A percentile compares a stretch with the other conserved stretches of the same genome.
phyloP scores from a whole-genome alignment of 2,329 filamentous ascomycete genomes.

The Arthrobotrys conoides region DNA sequence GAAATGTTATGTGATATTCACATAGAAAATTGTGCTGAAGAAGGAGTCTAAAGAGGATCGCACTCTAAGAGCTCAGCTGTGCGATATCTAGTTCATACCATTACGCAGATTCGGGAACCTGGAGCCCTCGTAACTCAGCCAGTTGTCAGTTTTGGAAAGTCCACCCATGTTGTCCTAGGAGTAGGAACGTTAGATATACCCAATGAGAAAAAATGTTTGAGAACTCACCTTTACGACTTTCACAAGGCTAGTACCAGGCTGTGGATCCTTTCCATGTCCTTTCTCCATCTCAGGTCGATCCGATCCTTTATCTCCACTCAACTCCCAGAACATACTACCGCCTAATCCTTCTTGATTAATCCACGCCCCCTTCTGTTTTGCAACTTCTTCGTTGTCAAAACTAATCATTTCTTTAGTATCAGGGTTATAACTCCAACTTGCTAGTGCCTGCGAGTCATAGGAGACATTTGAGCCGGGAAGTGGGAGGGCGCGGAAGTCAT shows the following conservation, averaged over 20 bases:
- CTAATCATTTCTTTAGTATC: constrained; percentile 77
- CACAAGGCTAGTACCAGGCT: constrained; percentile 12
- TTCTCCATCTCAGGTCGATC: constrained; percentile 36
- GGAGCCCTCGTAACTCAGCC: constrained; percentile 75
- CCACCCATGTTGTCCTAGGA: constrained; percentile 69
- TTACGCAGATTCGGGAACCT: constrained; percentile 80
- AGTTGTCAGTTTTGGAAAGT: constrained; percentile 73
- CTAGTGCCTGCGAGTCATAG: constrained; percentile 75
- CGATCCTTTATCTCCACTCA: constrained; percentile 77
- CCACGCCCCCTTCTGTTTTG: constrained; percentile 78
- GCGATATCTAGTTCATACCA: constrained; percentile 67
- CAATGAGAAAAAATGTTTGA: background rate
- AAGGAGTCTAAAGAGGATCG: no score
- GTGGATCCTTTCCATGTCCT: constrained; percentile 24
- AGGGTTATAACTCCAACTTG: constrained; percentile 83
- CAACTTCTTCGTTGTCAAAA: constrained; percentile 81
- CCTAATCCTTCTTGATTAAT: constrained; percentile 78
- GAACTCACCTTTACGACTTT: constrained; percentile 8
- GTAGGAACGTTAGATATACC: background rate
- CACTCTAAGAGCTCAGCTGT: no score
- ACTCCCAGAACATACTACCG: constrained; percentile 97
- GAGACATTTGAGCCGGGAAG: constrained; percentile 76
- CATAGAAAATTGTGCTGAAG: no score
- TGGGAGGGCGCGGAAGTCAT: constrained; percentile 90
- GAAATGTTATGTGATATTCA: no score